A percentile compares a stretch with the other conserved stretches of the same genome.
Conservation (phyloP, 2,329 filamentous ascomycete genomes). For the Fusarium armeniacum region DNA sequence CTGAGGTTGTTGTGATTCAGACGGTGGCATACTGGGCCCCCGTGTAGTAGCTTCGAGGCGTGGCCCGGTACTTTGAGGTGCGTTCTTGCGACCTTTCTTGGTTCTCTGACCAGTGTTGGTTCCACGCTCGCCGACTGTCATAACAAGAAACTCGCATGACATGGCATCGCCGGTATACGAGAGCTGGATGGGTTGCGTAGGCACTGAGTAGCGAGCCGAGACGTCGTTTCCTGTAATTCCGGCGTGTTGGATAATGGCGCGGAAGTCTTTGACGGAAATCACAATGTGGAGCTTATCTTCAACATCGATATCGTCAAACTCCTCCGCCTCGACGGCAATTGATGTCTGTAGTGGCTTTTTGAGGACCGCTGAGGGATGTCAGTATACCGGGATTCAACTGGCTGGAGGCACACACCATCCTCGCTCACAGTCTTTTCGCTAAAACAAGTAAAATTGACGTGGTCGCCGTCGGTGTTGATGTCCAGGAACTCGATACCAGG, state of each 20-base stretch:
- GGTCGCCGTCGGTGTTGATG: slow-evolving; percentile 79
- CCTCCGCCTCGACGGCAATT: slow-evolving; percentile 80
- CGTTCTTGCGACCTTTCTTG: slow-evolving; percentile 61
- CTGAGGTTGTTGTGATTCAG: slow-evolving; percentile 50
- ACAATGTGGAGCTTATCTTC: slow-evolving; percentile 83
- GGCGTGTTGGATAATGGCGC: slow-evolving; percentile 82
- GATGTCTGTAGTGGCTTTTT: slow-evolving; percentile 86
- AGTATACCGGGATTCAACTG: slow-evolving; percentile 3
- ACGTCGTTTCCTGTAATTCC: slow-evolving; percentile 76
- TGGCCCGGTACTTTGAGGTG: slow-evolving; percentile 53
- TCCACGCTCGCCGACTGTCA: slow-evolving; percentile 80
- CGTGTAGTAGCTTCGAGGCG: slow-evolving; percentile 64
- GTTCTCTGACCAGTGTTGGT: slow-evolving; percentile 63
- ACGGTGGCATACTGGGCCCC: slow-evolving; percentile 59
- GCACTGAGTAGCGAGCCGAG: slow-evolving; percentile 77
- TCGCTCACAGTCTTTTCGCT: slow-evolving; percentile 82
- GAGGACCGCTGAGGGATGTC: slow-evolving; percentile 70
- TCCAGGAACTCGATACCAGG: slow-evolving; percentile 85
- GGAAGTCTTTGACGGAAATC: slow-evolving; percentile 86
- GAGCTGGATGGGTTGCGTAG: slow-evolving; percentile 79
- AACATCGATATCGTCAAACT: slow-evolving; percentile 81
- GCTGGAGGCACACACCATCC: slow-evolving; percentile 53
- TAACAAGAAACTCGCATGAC: slow-evolving; percentile 82
- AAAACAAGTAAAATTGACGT: slow-evolving; percentile 84
- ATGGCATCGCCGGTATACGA: slow-evolving; percentile 78